Base-by-base conservation (phyloP, 2,329 filamentous ascomycete species). In the Aureobasidium sp. region DNA sequence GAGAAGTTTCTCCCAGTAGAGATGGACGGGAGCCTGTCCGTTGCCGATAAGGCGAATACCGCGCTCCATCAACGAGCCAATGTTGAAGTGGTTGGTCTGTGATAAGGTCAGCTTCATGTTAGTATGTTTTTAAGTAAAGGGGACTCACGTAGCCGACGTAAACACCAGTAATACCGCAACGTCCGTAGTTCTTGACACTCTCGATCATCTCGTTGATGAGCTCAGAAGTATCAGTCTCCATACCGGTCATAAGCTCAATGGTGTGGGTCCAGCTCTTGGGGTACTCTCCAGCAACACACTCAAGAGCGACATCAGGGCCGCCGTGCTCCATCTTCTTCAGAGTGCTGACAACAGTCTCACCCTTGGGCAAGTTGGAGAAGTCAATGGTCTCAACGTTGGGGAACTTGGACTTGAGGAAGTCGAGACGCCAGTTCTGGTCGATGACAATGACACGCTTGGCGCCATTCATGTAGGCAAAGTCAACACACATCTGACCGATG, bases 161-260 rank as follows among this genome's bases (percentile, higher is more conserved):
- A 11, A 85, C 83, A 59, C 90, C 90, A 0, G 90, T 95, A 62
- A 96, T 80, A 27, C 91, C 90, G 60, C 85, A 86, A 7, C 89
- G 81, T 5, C 91, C 88, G 68, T 81, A 91, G 68, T 85, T 89
- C 54, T 84, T 79, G 13, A 89, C 87, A n/a, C 83, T 80, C 68
- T 87, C 83, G 36, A 91, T 84, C 86, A 90, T 90, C 76, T 91
- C 88, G 71, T 91, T 91, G 65, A 91, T 62, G 48, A 90, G 85
- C 77, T 91, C 91, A 58, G 85, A 89, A 0, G 90, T 93, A 69
- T 96, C 91, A 0, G 90, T 96, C 77, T 96, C 91, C 37, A 87
- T 78, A 0, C 90, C 90, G 5, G 82, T 69, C 66, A 81, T 69
- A 65, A 81, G 77, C 71, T 86, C 82, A 50, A 85, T 80, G 64